phyloP scores from a whole-genome alignment of 2,329 filamentous ascomycete genomes.

The Nemania bipapillata region DNA sequence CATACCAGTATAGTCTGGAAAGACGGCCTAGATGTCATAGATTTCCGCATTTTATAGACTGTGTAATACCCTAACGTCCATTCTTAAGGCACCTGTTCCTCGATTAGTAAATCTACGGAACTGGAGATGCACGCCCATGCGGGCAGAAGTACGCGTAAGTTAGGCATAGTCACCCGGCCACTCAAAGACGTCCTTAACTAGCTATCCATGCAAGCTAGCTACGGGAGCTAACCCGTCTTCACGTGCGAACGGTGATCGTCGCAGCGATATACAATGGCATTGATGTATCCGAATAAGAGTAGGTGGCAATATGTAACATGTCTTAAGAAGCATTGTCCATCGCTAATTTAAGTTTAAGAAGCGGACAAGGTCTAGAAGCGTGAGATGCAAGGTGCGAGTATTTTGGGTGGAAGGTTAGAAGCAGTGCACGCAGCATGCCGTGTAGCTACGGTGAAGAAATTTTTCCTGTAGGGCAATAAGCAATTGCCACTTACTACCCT shows the following conservation, averaged over 20 bases:
- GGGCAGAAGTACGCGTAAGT: not conserved
- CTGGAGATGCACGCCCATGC: not conserved
- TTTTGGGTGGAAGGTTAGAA: too few relatives aligned
- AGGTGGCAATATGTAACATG: conserved; percentile 8
- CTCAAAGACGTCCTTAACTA: not conserved
- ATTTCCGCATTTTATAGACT: not conserved
- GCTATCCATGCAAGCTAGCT: not conserved
- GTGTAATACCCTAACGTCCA: not conserved
- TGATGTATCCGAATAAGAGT: not conserved
- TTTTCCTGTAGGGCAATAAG: too few relatives aligned
- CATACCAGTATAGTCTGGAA: too few relatives aligned
- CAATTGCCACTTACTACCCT: too few relatives aligned
- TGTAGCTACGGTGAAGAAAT: too few relatives aligned
- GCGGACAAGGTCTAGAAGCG: too few relatives aligned
- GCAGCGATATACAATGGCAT: not conserved
- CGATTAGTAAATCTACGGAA: not conserved
- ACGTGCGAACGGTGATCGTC: not conserved
- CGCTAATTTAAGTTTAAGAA: too few relatives aligned
- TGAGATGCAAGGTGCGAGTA: too few relatives aligned
- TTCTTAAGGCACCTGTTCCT: not conserved
- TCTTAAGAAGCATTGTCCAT: too few relatives aligned
- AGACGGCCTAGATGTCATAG: not conserved
- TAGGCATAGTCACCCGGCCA: not conserved
- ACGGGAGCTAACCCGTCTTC: not conserved
- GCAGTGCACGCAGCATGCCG: too few relatives aligned